phyloP scores from a whole-genome alignment of 2,329 filamentous ascomycete genomes.

The Fusarium sp. region DNA sequence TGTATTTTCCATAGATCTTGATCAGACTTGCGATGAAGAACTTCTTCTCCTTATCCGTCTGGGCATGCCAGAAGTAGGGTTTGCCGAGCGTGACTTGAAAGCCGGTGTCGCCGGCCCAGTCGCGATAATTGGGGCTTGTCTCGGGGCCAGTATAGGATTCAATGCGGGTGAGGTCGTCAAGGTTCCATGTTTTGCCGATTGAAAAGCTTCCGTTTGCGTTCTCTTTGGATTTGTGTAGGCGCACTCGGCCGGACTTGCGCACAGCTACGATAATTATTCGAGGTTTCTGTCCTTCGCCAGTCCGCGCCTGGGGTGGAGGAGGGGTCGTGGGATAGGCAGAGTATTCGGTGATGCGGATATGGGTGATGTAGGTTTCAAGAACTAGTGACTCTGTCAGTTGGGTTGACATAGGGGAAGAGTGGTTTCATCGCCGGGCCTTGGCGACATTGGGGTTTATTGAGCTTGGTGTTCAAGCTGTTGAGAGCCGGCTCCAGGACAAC shows the following conservation, averaged over 20 bases:
- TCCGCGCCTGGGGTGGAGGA: conserved; percentile 80
- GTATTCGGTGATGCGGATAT: conserved; percentile 92
- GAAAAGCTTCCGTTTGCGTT: conserved; percentile 95
- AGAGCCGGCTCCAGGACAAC: conserved; percentile 26
- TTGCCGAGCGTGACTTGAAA: conserved; percentile 92
- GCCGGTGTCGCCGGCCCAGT: conserved; percentile 86
- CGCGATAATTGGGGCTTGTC: conserved; percentile 69
- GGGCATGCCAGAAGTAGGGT: conserved; percentile 96
- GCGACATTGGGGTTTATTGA: conserved; percentile 1
- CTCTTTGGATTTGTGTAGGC: conserved; percentile 96
- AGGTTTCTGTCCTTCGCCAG: conserved; percentile 82
- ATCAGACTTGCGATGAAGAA: conserved; percentile 97
- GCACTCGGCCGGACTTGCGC: conserved; percentile 89
- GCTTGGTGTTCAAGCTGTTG: background rate
- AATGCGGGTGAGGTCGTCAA: conserved; percentile 88
- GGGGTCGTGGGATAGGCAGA: conserved; percentile 84
- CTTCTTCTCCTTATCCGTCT: conserved; percentile 95
- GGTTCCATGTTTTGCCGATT: conserved; percentile 97
- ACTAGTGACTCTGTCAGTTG: conserved; percentile 46
- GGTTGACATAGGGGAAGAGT: background rate
- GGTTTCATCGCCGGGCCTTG: background rate
- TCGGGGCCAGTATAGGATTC: conserved; percentile 80
- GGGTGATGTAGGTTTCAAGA: conserved; percentile 94
- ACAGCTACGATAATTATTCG: conserved; percentile 95
- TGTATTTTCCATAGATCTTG: conserved; percentile 98